Percentiles rank a stretch among this genome's conserved stretches.
Conservation (phyloP, 768 basidiomycete species). For the Leccinum truebloodii region DNA sequence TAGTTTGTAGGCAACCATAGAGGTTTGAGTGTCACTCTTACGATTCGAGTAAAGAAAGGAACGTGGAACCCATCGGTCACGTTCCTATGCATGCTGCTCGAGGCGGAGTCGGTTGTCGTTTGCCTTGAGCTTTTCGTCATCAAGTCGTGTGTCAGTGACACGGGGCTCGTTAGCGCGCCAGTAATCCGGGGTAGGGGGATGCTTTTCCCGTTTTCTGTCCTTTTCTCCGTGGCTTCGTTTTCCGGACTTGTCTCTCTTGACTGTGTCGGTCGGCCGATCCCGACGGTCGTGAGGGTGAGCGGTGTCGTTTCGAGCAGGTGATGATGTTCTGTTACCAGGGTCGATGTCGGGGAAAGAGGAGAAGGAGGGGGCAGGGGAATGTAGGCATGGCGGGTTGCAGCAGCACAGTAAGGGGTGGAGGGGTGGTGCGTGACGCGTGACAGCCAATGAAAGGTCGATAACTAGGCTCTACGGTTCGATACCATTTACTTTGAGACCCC, state of each 20-base stretch:
- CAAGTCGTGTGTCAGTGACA: slow-evolving; percentile 12
- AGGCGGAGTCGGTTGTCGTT: slow-evolving; percentile 36
- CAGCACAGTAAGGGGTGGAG: neutral
- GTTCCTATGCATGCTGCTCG: slow-evolving; percentile 20
- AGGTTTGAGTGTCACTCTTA: slow-evolving; percentile 65
- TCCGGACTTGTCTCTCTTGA: slow-evolving; percentile 21
- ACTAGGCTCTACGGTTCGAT: too few species aligned
- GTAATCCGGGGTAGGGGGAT: slow-evolving; percentile 25
- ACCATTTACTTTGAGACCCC: too few species aligned
- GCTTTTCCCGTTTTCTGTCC: slow-evolving; percentile 36
- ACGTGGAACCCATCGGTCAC: slow-evolving; percentile 29
- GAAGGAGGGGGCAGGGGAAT: slow-evolving; percentile 69
- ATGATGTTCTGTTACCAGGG: slow-evolving; percentile 32
- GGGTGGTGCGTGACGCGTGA: neutral
- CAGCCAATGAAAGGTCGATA: neutral
- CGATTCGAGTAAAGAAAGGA: slow-evolving; percentile 61
- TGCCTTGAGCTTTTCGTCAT: slow-evolving; percentile 36
- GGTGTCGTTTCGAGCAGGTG: slow-evolving; percentile 19
- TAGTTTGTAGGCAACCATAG: slow-evolving; percentile 62
- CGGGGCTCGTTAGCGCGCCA: slow-evolving; percentile 23
- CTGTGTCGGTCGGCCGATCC: slow-evolving; percentile 16
- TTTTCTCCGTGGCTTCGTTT: slow-evolving; percentile 30
- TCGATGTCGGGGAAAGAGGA: slow-evolving; percentile 69
- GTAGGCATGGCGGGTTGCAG: slow-evolving; percentile 40
- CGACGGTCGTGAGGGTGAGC: slow-evolving; percentile 14